phyloP scores from a whole-genome alignment of 164 flowering plant species.

The Macadamia integrifolia region DNA sequence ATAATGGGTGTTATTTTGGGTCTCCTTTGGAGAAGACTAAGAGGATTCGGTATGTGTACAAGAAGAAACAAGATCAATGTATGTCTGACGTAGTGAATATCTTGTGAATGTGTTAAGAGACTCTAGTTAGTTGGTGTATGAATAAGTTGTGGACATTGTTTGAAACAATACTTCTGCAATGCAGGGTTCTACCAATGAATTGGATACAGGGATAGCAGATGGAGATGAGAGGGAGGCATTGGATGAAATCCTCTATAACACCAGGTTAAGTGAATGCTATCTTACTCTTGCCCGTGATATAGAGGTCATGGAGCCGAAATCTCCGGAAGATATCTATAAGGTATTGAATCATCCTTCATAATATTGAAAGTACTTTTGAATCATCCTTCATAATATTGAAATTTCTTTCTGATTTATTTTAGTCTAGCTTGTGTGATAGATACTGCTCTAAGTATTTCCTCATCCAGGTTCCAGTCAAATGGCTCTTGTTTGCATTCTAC shows the following conservation, averaged over 20 bases:
- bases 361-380: too few species aligned
- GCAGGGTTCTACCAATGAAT: conserved; percentile 69
- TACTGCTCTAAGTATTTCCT: too few species aligned
- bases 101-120: neutral
- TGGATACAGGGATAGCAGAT: conserved; percentile 72
- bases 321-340: conserved; percentile 33
- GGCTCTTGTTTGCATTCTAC: too few species aligned
- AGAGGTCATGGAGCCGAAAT: conserved; percentile 98
- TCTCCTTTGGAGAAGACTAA: too few species aligned
- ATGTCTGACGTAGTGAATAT: neutral
- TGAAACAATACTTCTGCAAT: neutral
- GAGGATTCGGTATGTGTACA: neutral
- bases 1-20: too few species aligned
- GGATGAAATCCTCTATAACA: conserved; percentile 78
- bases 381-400: too few species aligned
- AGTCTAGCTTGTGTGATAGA: too few species aligned
- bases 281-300: conserved; percentile 97
- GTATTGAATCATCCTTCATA: neutral
- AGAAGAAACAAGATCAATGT: neutral
- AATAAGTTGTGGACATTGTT: neutral
- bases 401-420: too few species aligned
- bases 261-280: conserved; percentile 84
- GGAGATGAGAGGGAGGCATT: conserved; percentile 62
- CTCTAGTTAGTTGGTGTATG: neutral
- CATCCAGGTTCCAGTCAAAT: too few species aligned